Conservation (phyloP, 495 filamentous ascomycete genomes). For the Diplogelasinospora grovesii region DNA sequence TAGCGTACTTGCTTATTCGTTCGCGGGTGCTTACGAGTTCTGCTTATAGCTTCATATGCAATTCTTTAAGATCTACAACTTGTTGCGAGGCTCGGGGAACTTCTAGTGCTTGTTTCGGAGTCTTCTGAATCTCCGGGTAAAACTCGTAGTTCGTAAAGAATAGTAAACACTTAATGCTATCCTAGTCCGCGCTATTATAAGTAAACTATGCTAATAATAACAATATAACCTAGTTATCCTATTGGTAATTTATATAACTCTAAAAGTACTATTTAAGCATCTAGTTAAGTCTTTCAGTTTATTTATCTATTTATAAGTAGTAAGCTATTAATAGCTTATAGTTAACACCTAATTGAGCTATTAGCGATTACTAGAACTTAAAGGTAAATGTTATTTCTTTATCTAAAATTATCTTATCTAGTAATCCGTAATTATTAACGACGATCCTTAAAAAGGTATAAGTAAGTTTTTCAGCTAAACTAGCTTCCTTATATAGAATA, state of each 20-base stretch:
- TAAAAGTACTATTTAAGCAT: constrained; percentile 3
- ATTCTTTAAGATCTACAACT: no score
- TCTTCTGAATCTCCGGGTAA: background rate
- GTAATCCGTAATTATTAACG: constrained; percentile 8
- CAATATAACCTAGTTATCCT: constrained; percentile 6
- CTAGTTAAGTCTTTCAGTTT: constrained; percentile 11
- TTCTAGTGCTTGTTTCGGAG: background rate
- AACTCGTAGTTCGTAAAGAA: constrained; percentile 3
- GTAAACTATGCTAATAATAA: constrained; percentile 1
- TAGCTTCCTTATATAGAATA: background rate
- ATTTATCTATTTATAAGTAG: constrained; percentile 11
- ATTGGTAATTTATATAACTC: constrained; percentile 1
- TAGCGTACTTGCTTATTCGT: no score
- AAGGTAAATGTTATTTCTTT: background rate
- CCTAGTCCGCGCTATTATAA: constrained; percentile 2
- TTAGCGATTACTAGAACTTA: background rate
- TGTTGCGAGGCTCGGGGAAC: no score
- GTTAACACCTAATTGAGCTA: constrained; percentile 5
- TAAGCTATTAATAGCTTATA: constrained; percentile 25
- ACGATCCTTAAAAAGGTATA: constrained; percentile 7
- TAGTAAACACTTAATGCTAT: background rate
- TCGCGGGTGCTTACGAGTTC: no score
- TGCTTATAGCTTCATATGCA: no score
- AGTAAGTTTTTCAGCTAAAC: background rate
- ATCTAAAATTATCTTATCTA: background rate